phyloP scores from a whole-genome alignment of 345 rosid species.

The Eucalyptus cloeziana region DNA sequence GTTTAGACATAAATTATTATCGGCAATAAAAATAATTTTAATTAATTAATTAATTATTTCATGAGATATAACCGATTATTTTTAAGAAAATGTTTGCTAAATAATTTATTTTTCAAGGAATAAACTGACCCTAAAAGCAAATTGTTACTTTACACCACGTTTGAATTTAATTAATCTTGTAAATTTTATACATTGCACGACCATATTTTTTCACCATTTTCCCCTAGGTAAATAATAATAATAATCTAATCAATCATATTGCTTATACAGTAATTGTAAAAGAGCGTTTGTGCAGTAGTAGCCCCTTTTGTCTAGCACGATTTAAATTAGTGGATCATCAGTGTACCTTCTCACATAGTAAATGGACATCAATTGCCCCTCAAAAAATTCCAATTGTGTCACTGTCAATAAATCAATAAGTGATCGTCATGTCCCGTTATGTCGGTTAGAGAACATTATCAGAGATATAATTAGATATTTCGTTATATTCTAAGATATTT shows the following conservation, averaged over 20 bases:
- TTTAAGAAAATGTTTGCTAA: no score
- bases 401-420: not conserved
- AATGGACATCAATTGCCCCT: not conserved
- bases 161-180: not conserved
- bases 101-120: no score
- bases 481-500: not conserved
- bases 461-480: not conserved
- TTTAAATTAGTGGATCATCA: not conserved
- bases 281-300: not conserved
- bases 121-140: not conserved
- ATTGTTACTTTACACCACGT: not conserved
- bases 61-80: not conserved
- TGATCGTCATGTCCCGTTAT: not conserved
- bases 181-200: no score
- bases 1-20: no score
- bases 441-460: not conserved
- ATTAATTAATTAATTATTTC: no score
- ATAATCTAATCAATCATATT: not conserved
- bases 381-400: not conserved
- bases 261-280: not conserved
- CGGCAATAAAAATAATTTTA: accelerated
- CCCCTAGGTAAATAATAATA: not conserved
- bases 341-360: not conserved
- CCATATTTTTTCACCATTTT: not conserved
- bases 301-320: not conserved